Conservation (phyloP, 768 basidiomycete species). For the Russula virescens region DNA sequence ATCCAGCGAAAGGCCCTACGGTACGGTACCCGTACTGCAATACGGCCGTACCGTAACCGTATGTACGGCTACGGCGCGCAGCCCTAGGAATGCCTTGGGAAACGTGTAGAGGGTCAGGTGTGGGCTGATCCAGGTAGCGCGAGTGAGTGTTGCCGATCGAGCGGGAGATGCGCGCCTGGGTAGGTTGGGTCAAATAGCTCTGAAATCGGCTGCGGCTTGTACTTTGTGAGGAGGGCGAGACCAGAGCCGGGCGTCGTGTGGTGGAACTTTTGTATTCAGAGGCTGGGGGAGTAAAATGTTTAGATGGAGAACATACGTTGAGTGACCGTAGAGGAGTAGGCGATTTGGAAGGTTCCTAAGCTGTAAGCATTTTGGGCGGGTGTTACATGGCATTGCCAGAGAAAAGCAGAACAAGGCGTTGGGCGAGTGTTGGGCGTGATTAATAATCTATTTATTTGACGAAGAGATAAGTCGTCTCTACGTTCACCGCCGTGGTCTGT, state of each 20-base stretch:
- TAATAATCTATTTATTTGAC: no score
- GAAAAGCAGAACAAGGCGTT: no score
- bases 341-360: conserved; percentile 4
- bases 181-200: conserved; percentile 11
- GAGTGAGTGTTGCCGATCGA: background rate
- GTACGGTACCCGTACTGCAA: no score
- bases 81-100: conserved; percentile 21
- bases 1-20: no score
- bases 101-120: conserved; percentile 4
- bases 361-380: conserved; percentile 12
- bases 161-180: conserved; percentile 8
- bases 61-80: no score
- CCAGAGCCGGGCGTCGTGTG: conserved; percentile 15
- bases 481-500: no score
- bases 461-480: no score
- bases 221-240: background rate
- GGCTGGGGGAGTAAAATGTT: background rate
- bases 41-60: no score
- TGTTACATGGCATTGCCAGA: background rate
- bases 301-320: background rate
- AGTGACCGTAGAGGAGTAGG: conserved; percentile 7
- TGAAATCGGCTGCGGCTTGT: background rate
- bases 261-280: conserved; percentile 1
- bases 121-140: background rate
- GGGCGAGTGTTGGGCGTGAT: no score